Evolutionary conservation across 331 rosid genomes (phyloP).

Genomic region (Pyracantha coccinea): DNA sequence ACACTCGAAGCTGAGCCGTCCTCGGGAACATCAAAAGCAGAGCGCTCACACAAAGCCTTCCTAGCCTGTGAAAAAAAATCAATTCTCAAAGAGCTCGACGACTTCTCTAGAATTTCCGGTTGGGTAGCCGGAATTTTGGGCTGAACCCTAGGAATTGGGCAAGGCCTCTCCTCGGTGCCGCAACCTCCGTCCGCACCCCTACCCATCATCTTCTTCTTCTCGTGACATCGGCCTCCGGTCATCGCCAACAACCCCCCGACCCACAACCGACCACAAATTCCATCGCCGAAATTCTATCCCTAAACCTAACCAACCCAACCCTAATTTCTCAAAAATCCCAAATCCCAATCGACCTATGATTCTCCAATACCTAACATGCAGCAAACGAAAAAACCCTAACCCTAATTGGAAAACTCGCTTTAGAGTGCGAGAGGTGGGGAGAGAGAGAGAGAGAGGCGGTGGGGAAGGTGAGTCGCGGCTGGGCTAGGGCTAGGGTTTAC

Average conservation of each 20-base stretch:
- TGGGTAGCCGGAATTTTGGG: slow-evolving; percentile 28
- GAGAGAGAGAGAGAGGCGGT: slow-evolving; percentile 17
- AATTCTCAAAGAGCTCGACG: slow-evolving; percentile 14
- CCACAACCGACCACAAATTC: slow-evolving; percentile 33
- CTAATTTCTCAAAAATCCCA: not conserved
- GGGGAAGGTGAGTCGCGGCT: slow-evolving; percentile 41
- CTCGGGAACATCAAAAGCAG: slow-evolving; percentile 63
- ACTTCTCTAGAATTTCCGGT: slow-evolving; percentile 19
- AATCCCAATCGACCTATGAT: not conserved
- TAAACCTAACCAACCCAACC: slow-evolving; percentile 16
- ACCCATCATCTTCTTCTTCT: slow-evolving; percentile 48
- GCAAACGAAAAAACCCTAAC: slow-evolving; percentile 12
- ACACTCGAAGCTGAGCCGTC: slow-evolving; percentile 46
- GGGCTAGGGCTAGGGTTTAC: slow-evolving; percentile 72
- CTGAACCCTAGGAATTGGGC: slow-evolving; percentile 39
- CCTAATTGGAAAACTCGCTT: slow-evolving; percentile 20
- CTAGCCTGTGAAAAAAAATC: slow-evolving; percentile 71
- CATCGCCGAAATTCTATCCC: slow-evolving; percentile 41
- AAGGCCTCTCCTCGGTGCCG: slow-evolving; percentile 42
- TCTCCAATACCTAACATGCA: slow-evolving; percentile 1
- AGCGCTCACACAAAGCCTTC: slow-evolving; percentile 66
- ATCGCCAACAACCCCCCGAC: slow-evolving; percentile 50
- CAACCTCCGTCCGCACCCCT: slow-evolving; percentile 42
- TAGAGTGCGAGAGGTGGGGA: not conserved
- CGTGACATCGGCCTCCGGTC: slow-evolving; percentile 78